These are phyloP conservation scores for Rhizopogon vulgaris DNA, from an alignment of 768 basidiomycete genomes.

Conservation along the genomic window DNA sequence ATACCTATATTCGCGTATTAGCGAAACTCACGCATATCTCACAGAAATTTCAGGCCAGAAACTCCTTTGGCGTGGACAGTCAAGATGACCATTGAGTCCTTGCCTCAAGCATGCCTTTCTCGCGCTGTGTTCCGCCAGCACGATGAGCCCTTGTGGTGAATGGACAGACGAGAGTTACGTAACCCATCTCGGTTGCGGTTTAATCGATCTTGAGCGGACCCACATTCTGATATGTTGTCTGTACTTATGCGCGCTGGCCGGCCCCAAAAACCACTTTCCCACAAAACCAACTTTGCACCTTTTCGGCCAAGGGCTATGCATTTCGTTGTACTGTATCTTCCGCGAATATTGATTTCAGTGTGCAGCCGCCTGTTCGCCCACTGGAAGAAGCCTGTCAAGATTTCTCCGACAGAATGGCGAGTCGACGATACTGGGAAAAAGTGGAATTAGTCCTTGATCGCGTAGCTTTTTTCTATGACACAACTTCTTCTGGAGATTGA, in stretches of 20 bases:
- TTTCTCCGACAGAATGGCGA: conserved; percentile 28
- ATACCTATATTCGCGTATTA: conserved; percentile 12
- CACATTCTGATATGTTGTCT: conserved; percentile 26
- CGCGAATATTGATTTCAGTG: conserved; percentile 32
- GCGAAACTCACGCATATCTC: conserved; percentile 9
- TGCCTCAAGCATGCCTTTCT: conserved; percentile 21
- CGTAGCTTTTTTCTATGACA: conserved; percentile 33
- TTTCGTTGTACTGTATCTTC: conserved; percentile 27
- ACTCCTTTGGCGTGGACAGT: conserved; percentile 20
- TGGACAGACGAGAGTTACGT: conserved; percentile 24
- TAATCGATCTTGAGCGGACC: conserved; percentile 35
- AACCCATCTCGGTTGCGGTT: conserved; percentile 30
- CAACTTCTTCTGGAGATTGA: conserved; percentile 26
- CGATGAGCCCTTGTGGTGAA: conserved; percentile 25
- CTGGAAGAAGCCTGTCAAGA: conserved; percentile 25
- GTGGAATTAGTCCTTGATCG: conserved; percentile 32
- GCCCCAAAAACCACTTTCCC: conserved; percentile 24
- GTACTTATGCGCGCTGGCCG: conserved; percentile 15
- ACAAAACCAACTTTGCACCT: conserved; percentile 21
- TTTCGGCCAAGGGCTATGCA: conserved; percentile 28
- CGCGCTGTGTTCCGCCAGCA: conserved; percentile 24
- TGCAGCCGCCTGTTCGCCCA: conserved; percentile 12
- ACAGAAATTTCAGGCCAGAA: conserved; percentile 25
- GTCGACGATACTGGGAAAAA: conserved; percentile 30
- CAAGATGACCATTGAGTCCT: conserved; percentile 23